Evolutionary conservation across 441 rosid species (phyloP), one percentile per base, ranked within the genome.

Genomic region (Croton laevigatus): DNA sequence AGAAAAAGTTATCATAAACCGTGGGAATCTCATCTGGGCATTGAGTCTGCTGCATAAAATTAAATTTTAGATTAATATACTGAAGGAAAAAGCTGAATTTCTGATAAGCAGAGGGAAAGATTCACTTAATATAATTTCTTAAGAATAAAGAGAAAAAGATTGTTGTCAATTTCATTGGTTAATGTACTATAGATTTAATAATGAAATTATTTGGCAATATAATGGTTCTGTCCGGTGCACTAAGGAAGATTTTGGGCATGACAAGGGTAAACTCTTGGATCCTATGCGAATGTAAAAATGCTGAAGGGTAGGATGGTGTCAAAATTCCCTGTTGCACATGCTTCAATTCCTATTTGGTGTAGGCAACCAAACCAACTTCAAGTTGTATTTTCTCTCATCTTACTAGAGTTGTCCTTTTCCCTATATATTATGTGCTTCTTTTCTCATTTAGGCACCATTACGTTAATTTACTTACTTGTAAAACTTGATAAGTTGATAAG

Each of bases 301-400:
- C 48, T n/a, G 27, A 38, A 61, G 52, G 65, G 65, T 61, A 45
- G 32, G 46, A 61, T 19, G 40, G 3, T 62, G n/a, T 13, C 51
- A 42, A 13, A 62, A 22, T 42, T 57, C 23, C 42, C 40, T 45
- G 8, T 51, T 38, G 16, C 46, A 3, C 45, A 12, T 51, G 46
- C 69, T 66, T 16, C 53, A 34, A 40, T 17, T 66, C 53, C n/a
- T 48, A n/a, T 48, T 48, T 62, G 49, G 51, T 17, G 8, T 62
- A 20, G 27, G 17, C 34, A 62, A 16, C 20, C 27, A 11, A 13
- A 19, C n/a, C n/a, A 42, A 44, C 66, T 5, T 62, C 38, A 64
- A 44, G 38, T 49, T 65, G 11, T 16, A 49, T 14, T 52, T 38
- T 7, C 46, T 53, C 49, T 49, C 32, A 4, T 17, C 49, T 11